Percentiles rank a stretch among this genome's conserved stretches.
phyloP scores from a whole-genome alignment of 495 filamentous ascomycete species.

The Penicillium argentinense region DNA sequence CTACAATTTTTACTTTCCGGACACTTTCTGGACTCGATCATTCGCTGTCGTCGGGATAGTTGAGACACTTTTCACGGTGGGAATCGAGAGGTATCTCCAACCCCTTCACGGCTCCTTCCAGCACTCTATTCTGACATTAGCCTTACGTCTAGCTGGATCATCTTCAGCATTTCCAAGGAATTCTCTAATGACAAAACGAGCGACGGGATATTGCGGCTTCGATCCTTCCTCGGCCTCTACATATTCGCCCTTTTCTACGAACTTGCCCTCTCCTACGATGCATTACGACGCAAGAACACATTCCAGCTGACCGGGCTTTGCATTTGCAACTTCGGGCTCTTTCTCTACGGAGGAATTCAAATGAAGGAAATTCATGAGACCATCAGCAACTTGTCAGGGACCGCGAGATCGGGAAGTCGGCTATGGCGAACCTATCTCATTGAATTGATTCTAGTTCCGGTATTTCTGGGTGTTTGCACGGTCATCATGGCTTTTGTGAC shows the following conservation, averaged over 20 bases:
- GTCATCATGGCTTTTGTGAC: conserved; percentile 16
- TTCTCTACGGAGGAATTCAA: conserved; percentile 20
- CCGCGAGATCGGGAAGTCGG: background rate
- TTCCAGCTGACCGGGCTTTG: conserved; percentile 23
- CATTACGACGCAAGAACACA: conserved; percentile 21
- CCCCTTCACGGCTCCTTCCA: background rate
- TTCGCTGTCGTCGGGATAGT: conserved; percentile 17
- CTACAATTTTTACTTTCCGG: conserved; percentile 14
- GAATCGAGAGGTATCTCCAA: conserved; percentile 10
- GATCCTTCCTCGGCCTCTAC: conserved; percentile 23
- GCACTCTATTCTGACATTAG: background rate
- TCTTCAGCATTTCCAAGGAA: conserved; percentile 17
- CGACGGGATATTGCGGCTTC: conserved; percentile 15
- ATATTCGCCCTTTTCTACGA: conserved; percentile 26
- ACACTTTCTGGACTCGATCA: conserved; percentile 21
- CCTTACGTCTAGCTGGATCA: conserved; percentile 14
- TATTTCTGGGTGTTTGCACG: conserved; percentile 17
- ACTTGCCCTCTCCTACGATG: conserved; percentile 21
- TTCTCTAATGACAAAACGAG: conserved; percentile 6
- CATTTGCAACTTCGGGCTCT: conserved; percentile 21
- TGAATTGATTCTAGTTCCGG: conserved; percentile 20
- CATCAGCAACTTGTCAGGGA: conserved; percentile 3
- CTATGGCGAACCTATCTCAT: conserved; percentile 8
- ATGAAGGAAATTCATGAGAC: conserved; percentile 19
- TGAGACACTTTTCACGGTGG: conserved; percentile 19